Base-by-base conservation (phyloP, 768 basidiomycete genomes). In the Suillus sp. region DNA sequence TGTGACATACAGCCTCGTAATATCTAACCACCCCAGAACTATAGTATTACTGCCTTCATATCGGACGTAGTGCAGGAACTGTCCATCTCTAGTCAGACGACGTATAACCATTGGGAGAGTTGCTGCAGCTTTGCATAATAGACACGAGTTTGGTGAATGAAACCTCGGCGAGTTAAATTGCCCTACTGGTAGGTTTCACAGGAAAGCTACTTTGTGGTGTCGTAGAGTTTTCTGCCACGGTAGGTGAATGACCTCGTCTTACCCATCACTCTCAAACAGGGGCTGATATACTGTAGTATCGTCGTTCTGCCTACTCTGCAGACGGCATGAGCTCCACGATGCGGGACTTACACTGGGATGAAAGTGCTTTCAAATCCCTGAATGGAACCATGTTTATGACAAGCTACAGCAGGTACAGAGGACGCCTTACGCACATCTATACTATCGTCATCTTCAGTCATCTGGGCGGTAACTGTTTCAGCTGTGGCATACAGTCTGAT, bases 141-240 rank as follows among this genome's bases (percentile, higher is more conserved):
- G n/a, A n/a, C n/a, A n/a, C n/a, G n/a, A n/a, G n/a, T n/a, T 47
- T 13, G 13, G 7, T 48, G 25, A 7, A 48, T 27, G 7, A 48
- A 2, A 48, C 3, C 13, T 25, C 27, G 47, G 47, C 27, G 14
- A 48, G 47, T 14, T 14, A 27, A 27, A 11, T 16, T 48, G 14
- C 27, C 47, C 14, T 25, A 48, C 20, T 43, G n/a, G 20, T 8
- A 14, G 16, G 25, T 48, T 25, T 14, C 22, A 48, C 22, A 62
- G 61, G 30, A 56, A 32, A 42, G 35, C 20, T 62, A 62, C 43
- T 62, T 50, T 18, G 61, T 3, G 40, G 61, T 18, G 20, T 62
- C 25, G 61, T 62, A 25, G 61, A 62, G n/a, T 62, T 62, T 43
- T 54, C 61, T 62, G 61, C 27, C n/a, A 62, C 61, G 20, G 61